Percentiles rank a stretch among this genome's conserved stretches.
These are phyloP conservation scores for Macrophomina pseudophaseolina DNA, from an alignment of 2,329 filamentous ascomycete genomes.

Conservation along the genomic window DNA sequence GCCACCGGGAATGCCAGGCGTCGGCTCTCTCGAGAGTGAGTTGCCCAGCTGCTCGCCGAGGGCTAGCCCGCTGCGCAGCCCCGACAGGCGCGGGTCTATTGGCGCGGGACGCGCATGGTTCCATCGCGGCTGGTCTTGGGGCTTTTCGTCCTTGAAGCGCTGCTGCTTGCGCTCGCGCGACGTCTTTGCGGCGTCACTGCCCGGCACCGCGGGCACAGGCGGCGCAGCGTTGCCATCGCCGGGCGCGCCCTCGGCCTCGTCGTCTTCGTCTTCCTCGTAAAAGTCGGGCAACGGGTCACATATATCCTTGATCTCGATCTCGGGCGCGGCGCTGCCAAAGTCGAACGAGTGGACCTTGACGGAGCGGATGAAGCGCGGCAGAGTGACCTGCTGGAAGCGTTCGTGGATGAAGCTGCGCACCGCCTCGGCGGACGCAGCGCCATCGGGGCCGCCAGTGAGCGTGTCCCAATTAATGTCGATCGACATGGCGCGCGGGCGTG, in stretches of 20 bases:
- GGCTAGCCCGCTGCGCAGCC: slow-evolving; percentile 37
- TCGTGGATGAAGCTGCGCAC: slow-evolving; percentile 95
- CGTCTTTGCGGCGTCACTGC: slow-evolving; percentile 35
- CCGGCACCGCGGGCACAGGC: slow-evolving; percentile 34
- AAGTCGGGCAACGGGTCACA: slow-evolving; percentile 95
- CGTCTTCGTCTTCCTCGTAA: slow-evolving; percentile 84
- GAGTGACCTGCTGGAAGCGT: slow-evolving; percentile 88
- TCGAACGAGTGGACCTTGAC: slow-evolving; percentile 94
- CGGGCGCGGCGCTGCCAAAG: slow-evolving; percentile 82
- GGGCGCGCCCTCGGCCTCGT: slow-evolving; percentile 75
- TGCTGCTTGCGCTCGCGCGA: slow-evolving; percentile 36
- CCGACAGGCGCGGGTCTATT: slow-evolving; percentile 26
- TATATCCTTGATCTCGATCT: slow-evolving; percentile 93
- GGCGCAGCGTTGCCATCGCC: slow-evolving; percentile 33
- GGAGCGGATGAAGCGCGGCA: slow-evolving; percentile 95
- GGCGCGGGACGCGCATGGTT: slow-evolving; percentile 34
- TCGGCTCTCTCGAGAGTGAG: slow-evolving; percentile 50
- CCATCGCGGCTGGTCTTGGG: slow-evolving; percentile 29
- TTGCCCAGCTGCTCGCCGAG: slow-evolving; percentile 44
- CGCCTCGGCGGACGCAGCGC: slow-evolving; percentile 78
- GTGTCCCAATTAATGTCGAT: slow-evolving; percentile 97
- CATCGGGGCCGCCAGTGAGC: slow-evolving; percentile 87
- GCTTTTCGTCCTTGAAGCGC: slow-evolving; percentile 33
- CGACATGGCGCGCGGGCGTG: slow-evolving; percentile 67
- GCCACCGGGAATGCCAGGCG: slow-evolving; percentile 69